Evolutionary conservation across 1,284 basidiomycete species (phyloP).

Genomic region (Leccinum subrobustum): DNA sequence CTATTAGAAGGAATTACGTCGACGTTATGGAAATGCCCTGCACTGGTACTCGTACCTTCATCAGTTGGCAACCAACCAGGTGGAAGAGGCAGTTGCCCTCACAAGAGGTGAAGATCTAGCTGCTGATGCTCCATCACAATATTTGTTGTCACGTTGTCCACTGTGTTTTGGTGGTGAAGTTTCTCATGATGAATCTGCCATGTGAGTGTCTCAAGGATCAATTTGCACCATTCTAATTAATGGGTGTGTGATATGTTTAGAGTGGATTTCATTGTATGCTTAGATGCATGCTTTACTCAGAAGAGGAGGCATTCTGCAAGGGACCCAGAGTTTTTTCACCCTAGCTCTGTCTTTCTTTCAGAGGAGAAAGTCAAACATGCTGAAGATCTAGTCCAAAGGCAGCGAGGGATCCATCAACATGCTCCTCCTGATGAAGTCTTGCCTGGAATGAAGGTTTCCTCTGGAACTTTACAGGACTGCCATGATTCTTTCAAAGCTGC

Average conservation of each 20-base stretch:
- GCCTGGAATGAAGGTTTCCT: neutral
- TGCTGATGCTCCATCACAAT: neutral
- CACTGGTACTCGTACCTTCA: neutral
- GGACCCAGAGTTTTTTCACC: neutral
- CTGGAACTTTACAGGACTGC: neutral
- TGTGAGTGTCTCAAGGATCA: neutral
- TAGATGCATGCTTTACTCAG: neutral
- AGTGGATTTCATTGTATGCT: neutral
- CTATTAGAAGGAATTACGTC: neutral
- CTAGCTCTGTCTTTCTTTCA: neutral
- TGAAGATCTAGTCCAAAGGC: neutral
- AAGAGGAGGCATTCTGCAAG: neutral
- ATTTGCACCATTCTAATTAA: neutral
- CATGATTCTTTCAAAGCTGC: neutral
- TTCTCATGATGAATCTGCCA: neutral
- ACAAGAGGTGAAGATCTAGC: neutral
- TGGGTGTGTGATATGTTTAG: neutral
- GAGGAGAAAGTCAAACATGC: neutral
- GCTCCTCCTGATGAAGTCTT: neutral
- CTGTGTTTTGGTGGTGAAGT: neutral
- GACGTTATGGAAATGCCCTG: neutral
- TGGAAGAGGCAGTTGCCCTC: neutral
- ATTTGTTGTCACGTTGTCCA: neutral
- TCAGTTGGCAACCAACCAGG: neutral
- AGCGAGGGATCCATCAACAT: neutral